Evolutionary conservation across 179 eudicot species (phyloP), one percentile per base, ranked within the genome.

Genomic region (Carnegiea gigantea): DNA sequence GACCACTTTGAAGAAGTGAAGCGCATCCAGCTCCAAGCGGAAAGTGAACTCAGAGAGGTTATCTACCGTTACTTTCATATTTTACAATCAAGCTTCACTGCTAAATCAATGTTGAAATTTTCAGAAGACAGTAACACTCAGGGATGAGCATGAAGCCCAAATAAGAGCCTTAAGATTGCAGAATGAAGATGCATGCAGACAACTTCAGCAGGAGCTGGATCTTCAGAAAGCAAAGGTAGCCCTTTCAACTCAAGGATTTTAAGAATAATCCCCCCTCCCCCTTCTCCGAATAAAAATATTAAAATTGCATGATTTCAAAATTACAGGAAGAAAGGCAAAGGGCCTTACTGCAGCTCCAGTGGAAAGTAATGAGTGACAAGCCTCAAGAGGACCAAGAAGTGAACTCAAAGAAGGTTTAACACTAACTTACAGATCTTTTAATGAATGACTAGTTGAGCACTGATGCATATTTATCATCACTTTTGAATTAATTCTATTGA

Each of bases 251-350:
- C 67, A 73, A 73, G 73, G 71, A 10, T 65, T 81, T 82, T 64
- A 59, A 68, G 76, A 82, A 28, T 23, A 43, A 44, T 72, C 38
- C 15, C 71, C 18, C 38, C 15, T 14, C 0, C 38, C 38, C 38
- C 71, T 7, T 15, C 71, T 30, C 36, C 33, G 12, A n/a, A n/a
- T 24, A 65, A 26, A 9, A 28, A 26, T 4, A 40, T 40, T 40
- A 65, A 28, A 24, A 65, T 9, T 83, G 81, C 78, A 73, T 70
- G 70, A 28, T 73, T 33, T n/a, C 20, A 17, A 76, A 65, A 82
- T 87, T 70, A 82, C 91, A 96, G 99, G 98, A 96, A 85, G 98
- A 96, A 85, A 95, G 90, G 88, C 99, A 96, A 88, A 91, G 90
- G 86, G 91, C 97, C 60, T 83, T 93, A 70, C 82, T 96, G 87